Evolutionary conservation across 1,139 yeast species (phyloP).

Genomic region (Zygosaccharomyces sapae): DNA sequence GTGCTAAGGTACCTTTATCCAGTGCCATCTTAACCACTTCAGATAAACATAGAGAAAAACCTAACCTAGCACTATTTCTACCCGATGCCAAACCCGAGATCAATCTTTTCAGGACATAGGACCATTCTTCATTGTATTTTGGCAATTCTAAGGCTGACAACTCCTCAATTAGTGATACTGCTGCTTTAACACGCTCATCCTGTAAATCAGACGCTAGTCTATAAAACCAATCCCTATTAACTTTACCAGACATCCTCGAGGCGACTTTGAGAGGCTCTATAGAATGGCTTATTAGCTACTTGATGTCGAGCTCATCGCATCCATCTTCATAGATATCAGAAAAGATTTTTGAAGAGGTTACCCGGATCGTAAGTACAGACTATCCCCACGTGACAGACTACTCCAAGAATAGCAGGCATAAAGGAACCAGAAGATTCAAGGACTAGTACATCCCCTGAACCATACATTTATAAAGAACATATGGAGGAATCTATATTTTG

Average conservation of each 20-base stretch:
- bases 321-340: not conserved
- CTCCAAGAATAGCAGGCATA: not conserved
- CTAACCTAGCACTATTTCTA: slow-evolving; percentile 79
- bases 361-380: not conserved
- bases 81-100: slow-evolving; percentile 78
- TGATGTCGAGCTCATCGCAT: slow-evolving; percentile 1
- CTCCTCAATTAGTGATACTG: slow-evolving; percentile 61
- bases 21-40: slow-evolving; percentile 57
- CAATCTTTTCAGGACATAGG: slow-evolving; percentile 72
- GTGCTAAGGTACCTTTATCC: slow-evolving; percentile 24
- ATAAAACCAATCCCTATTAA: slow-evolving; percentile 73
- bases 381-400: not conserved
- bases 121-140: slow-evolving; percentile 60
- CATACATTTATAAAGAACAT: too few species aligned
- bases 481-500: too few species aligned
- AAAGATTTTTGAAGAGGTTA: not conserved
- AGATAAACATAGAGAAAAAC: slow-evolving; percentile 83
- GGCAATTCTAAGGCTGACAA: slow-evolving; percentile 37
- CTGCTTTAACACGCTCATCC: slow-evolving; percentile 68
- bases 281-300: not conserved
- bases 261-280: not conserved
- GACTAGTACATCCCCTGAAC: too few species aligned
- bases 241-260: slow-evolving; percentile 38
- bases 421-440: not conserved
- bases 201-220: slow-evolving; percentile 73